Percentiles rank a stretch among this genome's conserved stretches.
phyloP scores from a whole-genome alignment of 495 filamentous ascomycete species.

The Penicillium simplicissimum region DNA sequence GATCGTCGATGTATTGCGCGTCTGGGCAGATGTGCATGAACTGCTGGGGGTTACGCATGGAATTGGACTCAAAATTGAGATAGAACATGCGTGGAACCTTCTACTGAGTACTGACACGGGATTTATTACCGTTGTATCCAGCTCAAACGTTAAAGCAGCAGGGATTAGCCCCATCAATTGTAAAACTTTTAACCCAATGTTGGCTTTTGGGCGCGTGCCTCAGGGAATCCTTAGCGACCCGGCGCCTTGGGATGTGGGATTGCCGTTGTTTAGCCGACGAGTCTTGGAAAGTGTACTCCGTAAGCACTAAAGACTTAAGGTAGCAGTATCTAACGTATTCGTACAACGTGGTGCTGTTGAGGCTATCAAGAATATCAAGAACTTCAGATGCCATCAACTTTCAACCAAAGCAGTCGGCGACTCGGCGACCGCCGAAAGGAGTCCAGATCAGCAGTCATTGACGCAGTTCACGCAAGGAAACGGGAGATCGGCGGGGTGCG shows the following conservation, averaged over 20 bases:
- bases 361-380: background rate
- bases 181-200: background rate
- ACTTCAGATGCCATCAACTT: background rate
- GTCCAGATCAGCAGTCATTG: conserved; percentile 21
- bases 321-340: too few relatives aligned
- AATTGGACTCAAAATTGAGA: background rate
- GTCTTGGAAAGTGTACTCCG: background rate
- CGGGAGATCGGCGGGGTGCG: conserved; percentile 31
- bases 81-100: background rate
- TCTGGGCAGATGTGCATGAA: background rate
- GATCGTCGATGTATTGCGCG: background rate
- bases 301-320: background rate
- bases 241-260: background rate
- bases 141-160: background rate
- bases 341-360: too few relatives aligned
- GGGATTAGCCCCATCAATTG: background rate
- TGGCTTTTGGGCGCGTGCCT: background rate
- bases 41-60: background rate
- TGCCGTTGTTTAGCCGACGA: too few relatives aligned
- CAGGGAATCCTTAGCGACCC: background rate
- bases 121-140: background rate
- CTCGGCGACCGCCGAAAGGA: background rate
- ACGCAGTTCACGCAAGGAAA: conserved; percentile 18
- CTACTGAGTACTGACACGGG: background rate
- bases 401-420: background rate